Conservation (phyloP, 345 rosid species). For the Lagerstroemia speciosa region DNA sequence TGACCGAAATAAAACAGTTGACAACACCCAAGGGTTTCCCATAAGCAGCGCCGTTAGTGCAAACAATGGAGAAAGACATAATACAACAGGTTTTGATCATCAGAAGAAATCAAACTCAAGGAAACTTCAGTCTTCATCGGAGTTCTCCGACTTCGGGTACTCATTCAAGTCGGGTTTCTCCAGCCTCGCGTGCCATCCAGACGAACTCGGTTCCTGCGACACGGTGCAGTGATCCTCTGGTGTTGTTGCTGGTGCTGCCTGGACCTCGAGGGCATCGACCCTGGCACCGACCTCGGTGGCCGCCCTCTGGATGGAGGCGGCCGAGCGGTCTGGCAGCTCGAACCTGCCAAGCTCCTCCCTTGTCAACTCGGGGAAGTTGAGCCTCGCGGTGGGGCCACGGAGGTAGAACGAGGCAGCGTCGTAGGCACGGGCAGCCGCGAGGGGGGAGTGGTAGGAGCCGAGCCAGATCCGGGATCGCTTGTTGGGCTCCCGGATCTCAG, state of each 20-base stretch:
- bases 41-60: too few species aligned
- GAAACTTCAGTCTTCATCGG: conserved; percentile 27
- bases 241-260: not conserved
- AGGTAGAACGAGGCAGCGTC: conserved; percentile 63
- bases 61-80: too few species aligned
- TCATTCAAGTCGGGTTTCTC: conserved; percentile 50
- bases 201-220: conserved; percentile 14
- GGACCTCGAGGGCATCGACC: conserved; percentile 38
- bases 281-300: conserved; percentile 63
- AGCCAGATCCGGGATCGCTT: conserved; percentile 68
- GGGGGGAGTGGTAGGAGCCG: conserved; percentile 52
- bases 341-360: conserved; percentile 35
- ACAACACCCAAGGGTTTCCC: too few species aligned
- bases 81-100: too few species aligned
- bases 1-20: too few species aligned
- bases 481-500: conserved; percentile 65
- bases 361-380: conserved; percentile 54
- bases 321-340: conserved; percentile 28
- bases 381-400: conserved; percentile 50
- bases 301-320: conserved; percentile 47
- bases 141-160: conserved; percentile 37
- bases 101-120: too few species aligned
- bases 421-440: conserved; percentile 64
- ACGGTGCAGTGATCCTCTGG: conserved; percentile 6
- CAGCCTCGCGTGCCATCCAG: conserved; percentile 1